phyloP scores from a whole-genome alignment of 768 basidiomycete species.

The Tephrocybe rancida region DNA sequence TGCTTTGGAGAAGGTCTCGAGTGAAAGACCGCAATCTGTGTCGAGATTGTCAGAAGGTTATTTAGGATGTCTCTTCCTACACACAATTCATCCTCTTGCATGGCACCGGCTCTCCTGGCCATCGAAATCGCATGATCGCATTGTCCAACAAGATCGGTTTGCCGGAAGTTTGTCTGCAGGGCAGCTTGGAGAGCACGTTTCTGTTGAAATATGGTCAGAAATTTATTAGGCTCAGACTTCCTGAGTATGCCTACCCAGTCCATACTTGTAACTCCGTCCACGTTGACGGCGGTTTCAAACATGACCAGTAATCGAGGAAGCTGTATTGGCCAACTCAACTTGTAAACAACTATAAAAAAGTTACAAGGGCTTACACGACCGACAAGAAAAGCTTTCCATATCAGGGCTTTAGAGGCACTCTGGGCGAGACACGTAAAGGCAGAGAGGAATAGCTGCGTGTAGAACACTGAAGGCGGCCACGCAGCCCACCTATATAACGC shows the following conservation, averaged over 20 bases:
- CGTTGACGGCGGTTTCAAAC: slow-evolving; percentile 58
- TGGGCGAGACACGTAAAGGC: slow-evolving; percentile 66
- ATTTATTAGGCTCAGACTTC: not conserved
- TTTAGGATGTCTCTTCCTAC: slow-evolving; percentile 6
- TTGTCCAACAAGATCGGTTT: slow-evolving; percentile 55
- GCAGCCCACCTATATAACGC: slow-evolving; percentile 62
- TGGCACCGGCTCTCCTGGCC: slow-evolving; percentile 24
- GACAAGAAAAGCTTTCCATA: slow-evolving; percentile 76
- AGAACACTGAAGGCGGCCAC: slow-evolving; percentile 65
- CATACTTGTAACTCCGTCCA: slow-evolving; percentile 49
- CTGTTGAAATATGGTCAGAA: slow-evolving; percentile 22
- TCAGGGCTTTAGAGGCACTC: slow-evolving; percentile 31
- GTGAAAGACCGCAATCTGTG: slow-evolving; percentile 33
- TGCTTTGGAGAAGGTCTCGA: slow-evolving; percentile 57
- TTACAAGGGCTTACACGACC: slow-evolving; percentile 58
- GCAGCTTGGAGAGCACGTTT: slow-evolving; percentile 49
- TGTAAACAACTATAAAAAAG: not conserved
- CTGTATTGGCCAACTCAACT: slow-evolving; percentile 34
- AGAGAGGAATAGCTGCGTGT: slow-evolving; percentile 66
- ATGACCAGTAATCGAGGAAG: slow-evolving; percentile 58
- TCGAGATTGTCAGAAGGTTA: not conserved
- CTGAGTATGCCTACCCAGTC: slow-evolving; percentile 52
- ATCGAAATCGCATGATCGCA: slow-evolving; percentile 51
- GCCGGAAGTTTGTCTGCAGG: slow-evolving; percentile 47
- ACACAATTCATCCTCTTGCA: slow-evolving; percentile 32